These are phyloP conservation scores for Cercospora sojina DNA, from an alignment of 2,329 filamentous ascomycete genomes.

Conservation along the genomic window DNA sequence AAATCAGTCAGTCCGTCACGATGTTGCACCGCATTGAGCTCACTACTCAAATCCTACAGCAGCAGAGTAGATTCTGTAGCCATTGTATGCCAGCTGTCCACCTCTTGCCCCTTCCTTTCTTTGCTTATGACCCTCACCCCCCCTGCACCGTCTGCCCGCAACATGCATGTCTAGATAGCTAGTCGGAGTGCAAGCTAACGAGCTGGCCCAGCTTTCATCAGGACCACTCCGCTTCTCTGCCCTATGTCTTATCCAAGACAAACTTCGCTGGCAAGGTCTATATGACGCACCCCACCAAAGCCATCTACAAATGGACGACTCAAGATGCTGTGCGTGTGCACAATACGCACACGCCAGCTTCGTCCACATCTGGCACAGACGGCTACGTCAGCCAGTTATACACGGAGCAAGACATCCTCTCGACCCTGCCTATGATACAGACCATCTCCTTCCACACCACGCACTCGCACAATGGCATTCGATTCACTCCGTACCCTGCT, in stretches of 20 bases:
- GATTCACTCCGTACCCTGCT: slow-evolving; percentile 94
- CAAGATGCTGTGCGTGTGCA: slow-evolving; percentile 93
- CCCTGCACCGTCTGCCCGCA: slow-evolving; percentile 22
- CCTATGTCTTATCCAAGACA: slow-evolving; percentile 95
- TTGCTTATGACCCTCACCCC: slow-evolving; percentile 7
- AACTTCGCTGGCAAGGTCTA: slow-evolving; percentile 96
- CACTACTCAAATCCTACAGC: slow-evolving; percentile 6
- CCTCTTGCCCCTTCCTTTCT: slow-evolving; percentile 13
- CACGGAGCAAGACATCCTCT: slow-evolving; percentile 91
- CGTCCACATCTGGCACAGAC: slow-evolving; percentile 33
- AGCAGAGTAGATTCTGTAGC: slow-evolving; percentile 35
- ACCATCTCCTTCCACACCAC: slow-evolving; percentile 98
- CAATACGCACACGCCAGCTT: slow-evolving; percentile 36
- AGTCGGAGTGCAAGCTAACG: slow-evolving; percentile 1
- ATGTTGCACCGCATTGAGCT: slow-evolving; percentile 3
- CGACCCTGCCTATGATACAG: slow-evolving; percentile 90
- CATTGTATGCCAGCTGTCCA: slow-evolving; percentile 35
- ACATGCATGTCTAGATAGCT: not conserved
- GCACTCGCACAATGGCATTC: slow-evolving; percentile 92
- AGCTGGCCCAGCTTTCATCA: slow-evolving; percentile 76
- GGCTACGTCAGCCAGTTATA: slow-evolving; percentile 68
- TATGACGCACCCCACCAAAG: slow-evolving; percentile 99
- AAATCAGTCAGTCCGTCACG: not conserved
- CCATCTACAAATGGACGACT: slow-evolving; percentile 99
- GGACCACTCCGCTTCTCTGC: slow-evolving; percentile 97